These are phyloP conservation scores for Priceomyces fermenticarens DNA, from an alignment of 805 yeast genomes.

Conservation along the genomic window DNA sequence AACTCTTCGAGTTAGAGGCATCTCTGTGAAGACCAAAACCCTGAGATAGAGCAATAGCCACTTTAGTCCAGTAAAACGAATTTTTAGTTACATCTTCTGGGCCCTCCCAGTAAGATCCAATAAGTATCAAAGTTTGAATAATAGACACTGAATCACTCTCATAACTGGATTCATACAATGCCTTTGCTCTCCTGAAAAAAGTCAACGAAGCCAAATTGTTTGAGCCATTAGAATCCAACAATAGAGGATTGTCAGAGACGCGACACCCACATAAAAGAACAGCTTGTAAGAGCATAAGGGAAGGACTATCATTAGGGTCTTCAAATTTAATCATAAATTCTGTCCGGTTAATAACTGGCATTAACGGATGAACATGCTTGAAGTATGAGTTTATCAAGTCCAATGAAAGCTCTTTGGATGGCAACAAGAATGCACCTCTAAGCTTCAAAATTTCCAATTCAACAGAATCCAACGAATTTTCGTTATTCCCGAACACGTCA, in stretches of 20 bases:
- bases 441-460: conserved; percentile 63
- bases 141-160: conserved; percentile 63
- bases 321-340: conserved; percentile 58
- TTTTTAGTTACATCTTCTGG: conserved; percentile 67
- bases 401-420: conserved; percentile 54
- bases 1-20: conserved; percentile 37
- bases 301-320: conserved; percentile 56
- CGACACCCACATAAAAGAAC: conserved; percentile 69
- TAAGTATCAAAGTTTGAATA: conserved; percentile 58
- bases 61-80: conserved; percentile 66
- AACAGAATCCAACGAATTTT: conserved; percentile 46
- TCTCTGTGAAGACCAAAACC: conserved; percentile 73
- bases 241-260: conserved; percentile 51
- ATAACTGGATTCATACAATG: conserved; percentile 65
- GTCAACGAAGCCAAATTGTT: conserved; percentile 50
- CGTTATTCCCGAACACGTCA: conserved; percentile 35
- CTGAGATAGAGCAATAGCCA: conserved; percentile 69
- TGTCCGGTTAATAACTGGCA: conserved; percentile 65
- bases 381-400: conserved; percentile 64
- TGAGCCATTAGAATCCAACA: conserved; percentile 48
- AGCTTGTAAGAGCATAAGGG: conserved; percentile 63
- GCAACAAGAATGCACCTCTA: conserved; percentile 70
- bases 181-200: conserved; percentile 70
- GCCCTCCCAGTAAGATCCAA: conserved; percentile 73
- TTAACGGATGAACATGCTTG: conserved; percentile 59